Conservation (phyloP, 2,329 filamentous ascomycete species). For the Lomentospora prolificans region DNA sequence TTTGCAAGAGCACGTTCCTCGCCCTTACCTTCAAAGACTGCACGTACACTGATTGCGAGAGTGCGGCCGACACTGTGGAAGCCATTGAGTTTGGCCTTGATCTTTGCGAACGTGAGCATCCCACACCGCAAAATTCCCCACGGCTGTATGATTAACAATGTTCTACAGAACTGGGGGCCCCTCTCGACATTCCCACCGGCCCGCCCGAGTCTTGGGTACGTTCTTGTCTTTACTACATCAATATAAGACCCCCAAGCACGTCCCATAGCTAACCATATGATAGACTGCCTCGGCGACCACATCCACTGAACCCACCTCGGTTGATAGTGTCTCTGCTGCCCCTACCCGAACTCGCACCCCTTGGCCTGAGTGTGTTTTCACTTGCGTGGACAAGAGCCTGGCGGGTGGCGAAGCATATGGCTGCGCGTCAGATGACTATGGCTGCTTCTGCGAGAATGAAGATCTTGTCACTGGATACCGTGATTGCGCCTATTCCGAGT, state of each 20-base stretch:
- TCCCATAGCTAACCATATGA: not conserved
- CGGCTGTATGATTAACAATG: too few species aligned
- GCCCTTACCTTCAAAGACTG: not conserved
- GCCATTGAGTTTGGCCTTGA: conserved; percentile 1
- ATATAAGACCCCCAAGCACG: not conserved
- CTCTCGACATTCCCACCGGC: not conserved
- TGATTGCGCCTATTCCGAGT: not conserved
- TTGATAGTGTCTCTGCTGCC: too few species aligned
- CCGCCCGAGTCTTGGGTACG: not conserved
- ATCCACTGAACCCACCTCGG: not conserved
- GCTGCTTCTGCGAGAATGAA: conserved; percentile 6
- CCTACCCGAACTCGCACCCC: conserved; percentile 5
- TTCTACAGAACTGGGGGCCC: not conserved
- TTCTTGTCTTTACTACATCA: not conserved
- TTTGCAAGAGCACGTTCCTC: not conserved
- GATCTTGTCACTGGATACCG: conserved; percentile 6
- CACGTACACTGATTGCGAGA: not conserved
- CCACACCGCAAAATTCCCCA: not conserved
- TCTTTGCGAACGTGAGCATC: not conserved
- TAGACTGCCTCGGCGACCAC: too few species aligned
- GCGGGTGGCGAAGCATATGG: not conserved
- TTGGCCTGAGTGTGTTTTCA: conserved; percentile 5
- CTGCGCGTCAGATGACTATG: not conserved
- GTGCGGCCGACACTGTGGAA: not conserved
- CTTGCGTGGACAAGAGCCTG: not conserved